A percentile compares a stretch with the other conserved stretches of the same genome.
phyloP scores from a whole-genome alignment of 179 eudicot genomes.

The Silene noctiflora region DNA sequence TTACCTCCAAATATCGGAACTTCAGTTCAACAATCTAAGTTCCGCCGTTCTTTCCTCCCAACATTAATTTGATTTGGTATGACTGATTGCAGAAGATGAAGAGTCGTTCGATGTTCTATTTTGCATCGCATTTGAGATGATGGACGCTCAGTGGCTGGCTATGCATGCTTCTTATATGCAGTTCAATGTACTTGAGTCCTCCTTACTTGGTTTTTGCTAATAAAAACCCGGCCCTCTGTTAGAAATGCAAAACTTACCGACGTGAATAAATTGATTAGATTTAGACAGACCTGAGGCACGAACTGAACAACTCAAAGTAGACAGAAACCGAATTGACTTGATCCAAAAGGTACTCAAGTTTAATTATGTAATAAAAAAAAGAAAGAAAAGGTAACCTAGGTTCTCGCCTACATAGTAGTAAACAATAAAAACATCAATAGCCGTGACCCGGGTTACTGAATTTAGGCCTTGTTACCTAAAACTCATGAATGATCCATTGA shows the following conservation, averaged over 20 bases:
- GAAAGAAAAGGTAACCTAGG: too few species aligned
- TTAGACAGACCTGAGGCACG: neutral
- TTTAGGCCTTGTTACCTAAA: neutral
- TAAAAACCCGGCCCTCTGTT: neutral
- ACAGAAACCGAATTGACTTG: neutral
- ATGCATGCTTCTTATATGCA: conserved; percentile 94
- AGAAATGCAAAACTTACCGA: neutral
- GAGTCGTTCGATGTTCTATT: conserved; percentile 78
- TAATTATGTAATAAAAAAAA: too few species aligned
- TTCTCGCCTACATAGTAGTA: too few species aligned
- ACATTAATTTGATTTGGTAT: neutral
- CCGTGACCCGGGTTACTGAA: neutral
- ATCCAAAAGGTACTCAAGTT: too few species aligned
- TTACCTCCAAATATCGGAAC: neutral
- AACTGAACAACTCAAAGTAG: neutral
- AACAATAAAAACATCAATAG: too few species aligned
- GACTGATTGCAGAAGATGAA: conserved; percentile 62
- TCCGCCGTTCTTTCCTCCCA: neutral
- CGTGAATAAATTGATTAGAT: neutral
- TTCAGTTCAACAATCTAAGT: neutral
- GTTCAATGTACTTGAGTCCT: conserved; percentile 60
- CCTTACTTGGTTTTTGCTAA: conserved; percentile 1
- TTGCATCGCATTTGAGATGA: conserved; percentile 86
- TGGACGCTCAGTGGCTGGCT: conserved; percentile 99
- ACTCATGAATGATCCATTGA: neutral